These are phyloP conservation scores for Zoysia pacifica DNA, from an alignment of 176 grass and related monocot genomes.

Conservation along the genomic window DNA sequence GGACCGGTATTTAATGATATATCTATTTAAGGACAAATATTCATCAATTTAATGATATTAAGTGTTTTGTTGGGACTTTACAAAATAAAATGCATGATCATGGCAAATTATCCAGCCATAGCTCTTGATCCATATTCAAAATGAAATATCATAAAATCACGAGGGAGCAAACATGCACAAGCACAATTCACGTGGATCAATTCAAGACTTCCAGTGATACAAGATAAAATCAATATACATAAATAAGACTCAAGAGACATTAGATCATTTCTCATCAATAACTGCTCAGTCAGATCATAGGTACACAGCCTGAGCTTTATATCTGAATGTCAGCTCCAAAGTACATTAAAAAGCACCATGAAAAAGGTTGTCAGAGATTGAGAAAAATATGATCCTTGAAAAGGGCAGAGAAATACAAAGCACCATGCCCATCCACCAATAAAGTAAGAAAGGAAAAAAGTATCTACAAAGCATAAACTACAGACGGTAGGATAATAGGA, in stretches of 20 bases:
- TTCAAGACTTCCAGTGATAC: conserved; percentile 31
- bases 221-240: neutral
- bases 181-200: neutral
- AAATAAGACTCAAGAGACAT: neutral
- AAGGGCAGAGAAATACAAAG: no score
- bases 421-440: no score
- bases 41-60: neutral
- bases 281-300: neutral
- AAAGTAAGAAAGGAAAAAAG: neutral
- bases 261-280: neutral
- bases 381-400: no score
- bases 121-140: conserved; percentile 18
- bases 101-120: neutral
- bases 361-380: no score
- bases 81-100: conserved; percentile 6
- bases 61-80: neutral
- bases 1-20: conserved; percentile 3
- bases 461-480: conserved; percentile 1
- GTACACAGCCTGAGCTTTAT: no score
- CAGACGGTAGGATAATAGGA: neutral
- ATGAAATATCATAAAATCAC: neutral
- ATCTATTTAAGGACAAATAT: conserved; percentile 3
- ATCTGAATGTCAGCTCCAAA: no score
- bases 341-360: no score
- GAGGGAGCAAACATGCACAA: neutral